These are phyloP conservation scores for Colletotrichum godetiae DNA, from an alignment of 2,329 filamentous ascomycete species.

Conservation along the genomic window DNA sequence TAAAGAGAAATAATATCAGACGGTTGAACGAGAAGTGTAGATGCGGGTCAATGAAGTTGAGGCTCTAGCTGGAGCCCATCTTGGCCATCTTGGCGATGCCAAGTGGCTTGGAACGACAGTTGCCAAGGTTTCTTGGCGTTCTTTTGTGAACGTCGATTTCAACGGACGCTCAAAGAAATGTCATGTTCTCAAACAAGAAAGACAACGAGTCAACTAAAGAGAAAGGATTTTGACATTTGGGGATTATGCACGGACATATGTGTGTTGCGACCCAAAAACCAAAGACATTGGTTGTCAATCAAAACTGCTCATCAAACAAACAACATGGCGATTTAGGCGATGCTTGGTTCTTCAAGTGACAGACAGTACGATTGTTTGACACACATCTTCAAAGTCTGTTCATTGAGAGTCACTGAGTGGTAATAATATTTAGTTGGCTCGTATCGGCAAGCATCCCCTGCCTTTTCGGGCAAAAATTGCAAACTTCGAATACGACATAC, in stretches of 20 bases:
- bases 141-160: slow-evolving; percentile 4
- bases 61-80: slow-evolving; percentile 26
- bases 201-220: not conserved
- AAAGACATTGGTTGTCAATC: not conserved
- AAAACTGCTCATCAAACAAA: not conserved
- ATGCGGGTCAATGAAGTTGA: slow-evolving; percentile 21
- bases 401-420: not conserved
- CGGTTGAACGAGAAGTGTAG: not conserved
- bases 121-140: slow-evolving; percentile 29
- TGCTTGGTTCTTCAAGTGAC: not conserved
- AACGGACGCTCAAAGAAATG: not conserved
- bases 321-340: not conserved
- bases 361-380: not conserved
- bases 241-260: not conserved
- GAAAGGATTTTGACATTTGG: not conserved
- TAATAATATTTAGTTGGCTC: not conserved
- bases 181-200: not conserved
- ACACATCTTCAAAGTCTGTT: not conserved
- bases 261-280: not conserved
- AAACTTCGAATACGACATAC: not conserved
- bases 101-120: slow-evolving; percentile 14
- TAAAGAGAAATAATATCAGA: not conserved
- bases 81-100: slow-evolving; percentile 9
- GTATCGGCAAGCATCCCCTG: not conserved
- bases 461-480: not conserved